Base-by-base conservation (phyloP, 2,329 filamentous ascomycete genomes). In the Ceratocystis diversiconidia region DNA sequence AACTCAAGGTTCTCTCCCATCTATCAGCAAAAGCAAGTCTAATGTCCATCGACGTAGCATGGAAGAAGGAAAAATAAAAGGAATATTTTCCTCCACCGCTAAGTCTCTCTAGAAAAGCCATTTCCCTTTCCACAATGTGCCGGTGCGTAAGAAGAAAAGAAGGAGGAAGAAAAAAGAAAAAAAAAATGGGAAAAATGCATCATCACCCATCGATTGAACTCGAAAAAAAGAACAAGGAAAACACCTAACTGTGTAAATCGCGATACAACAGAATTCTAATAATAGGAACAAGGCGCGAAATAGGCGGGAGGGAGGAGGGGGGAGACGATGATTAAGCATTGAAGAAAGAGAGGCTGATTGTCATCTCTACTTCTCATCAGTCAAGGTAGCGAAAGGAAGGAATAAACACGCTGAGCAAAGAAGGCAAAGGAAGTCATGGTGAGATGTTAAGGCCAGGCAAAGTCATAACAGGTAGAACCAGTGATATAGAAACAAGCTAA, bases 401-500 rank as follows among this genome's bases (percentile, higher is more conserved):
- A 28, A 41, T 15, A 48, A 62, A 46, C 43, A 46, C 46, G 43
- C 43, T 48, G 12, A 30, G 10, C 5, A n/a, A 43, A 43, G 25
- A 55, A 25, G 43, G 36, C 17, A 55, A 43, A 32, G 22, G 10
- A 50, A 10, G n/a, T 30, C 19, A 63, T 8, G 46, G 19, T 57
- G 30, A 5, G 25, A 17, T 57, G 25, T 22, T 32, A 32, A 32
- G 6, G 30, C 30, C 30, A 25, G 25, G 22, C 17, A 41, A 41
- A 36, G 28, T n/a, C 15, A 19, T 59, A 19, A n/a, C 25, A 43
- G 60, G 30, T 17, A 62, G 5, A 44, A 43, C n/a, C 17, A 62
- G 60, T 25, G n/a, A 43, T 62, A 62, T 46, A 62, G 43, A 62
- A 46, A 60, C 32, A 44, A 46, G 43, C 17, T 8, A 43, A 52